A percentile compares a stretch with the other conserved stretches of the same genome.
These are phyloP conservation scores for Leucocoprinus leucothites DNA, from an alignment of 768 basidiomycete genomes.

Conservation along the genomic window DNA sequence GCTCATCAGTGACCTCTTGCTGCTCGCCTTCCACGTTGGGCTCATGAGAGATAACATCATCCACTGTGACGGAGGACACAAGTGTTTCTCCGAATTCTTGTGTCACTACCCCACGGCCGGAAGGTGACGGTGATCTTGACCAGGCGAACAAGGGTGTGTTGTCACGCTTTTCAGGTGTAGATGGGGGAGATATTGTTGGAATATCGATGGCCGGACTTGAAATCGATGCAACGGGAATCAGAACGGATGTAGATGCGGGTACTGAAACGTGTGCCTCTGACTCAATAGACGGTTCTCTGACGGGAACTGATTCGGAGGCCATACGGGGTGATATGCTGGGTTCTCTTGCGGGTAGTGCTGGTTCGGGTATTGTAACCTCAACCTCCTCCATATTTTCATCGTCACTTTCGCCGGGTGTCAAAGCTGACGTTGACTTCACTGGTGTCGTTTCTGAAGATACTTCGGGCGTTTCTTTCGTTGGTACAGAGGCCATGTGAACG, in stretches of 20 bases:
- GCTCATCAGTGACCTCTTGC: slow-evolving; percentile 13
- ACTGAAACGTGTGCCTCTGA: neutral
- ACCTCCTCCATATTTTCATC: slow-evolving; percentile 45
- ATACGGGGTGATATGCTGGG: neutral
- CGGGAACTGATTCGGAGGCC: neutral
- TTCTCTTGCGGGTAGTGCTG: neutral
- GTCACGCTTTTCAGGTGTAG: neutral
- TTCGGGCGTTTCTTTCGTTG: neutral
- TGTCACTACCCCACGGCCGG: neutral
- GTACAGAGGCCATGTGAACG: slow-evolving; percentile 3
- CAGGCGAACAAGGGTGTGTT: slow-evolving; percentile 7
- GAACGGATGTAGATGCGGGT: neutral
- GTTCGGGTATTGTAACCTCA: neutral
- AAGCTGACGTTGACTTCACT: neutral
- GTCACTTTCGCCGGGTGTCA: neutral
- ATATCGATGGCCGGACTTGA: slow-evolving; percentile 11
- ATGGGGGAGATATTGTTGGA: slow-evolving; percentile 3
- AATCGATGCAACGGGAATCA: slow-evolving; percentile 2
- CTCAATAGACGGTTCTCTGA: neutral
- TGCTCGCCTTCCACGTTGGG: neutral
- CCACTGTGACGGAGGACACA: neutral
- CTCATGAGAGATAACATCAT: neutral
- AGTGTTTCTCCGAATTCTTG: neutral
- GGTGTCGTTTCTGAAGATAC: neutral
- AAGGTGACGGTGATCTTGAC: slow-evolving; percentile 5